Percentiles rank a stretch among this genome's conserved stretches.
phyloP scores from a whole-genome alignment of 768 basidiomycete genomes.

The Fomitopsis pulvina region DNA sequence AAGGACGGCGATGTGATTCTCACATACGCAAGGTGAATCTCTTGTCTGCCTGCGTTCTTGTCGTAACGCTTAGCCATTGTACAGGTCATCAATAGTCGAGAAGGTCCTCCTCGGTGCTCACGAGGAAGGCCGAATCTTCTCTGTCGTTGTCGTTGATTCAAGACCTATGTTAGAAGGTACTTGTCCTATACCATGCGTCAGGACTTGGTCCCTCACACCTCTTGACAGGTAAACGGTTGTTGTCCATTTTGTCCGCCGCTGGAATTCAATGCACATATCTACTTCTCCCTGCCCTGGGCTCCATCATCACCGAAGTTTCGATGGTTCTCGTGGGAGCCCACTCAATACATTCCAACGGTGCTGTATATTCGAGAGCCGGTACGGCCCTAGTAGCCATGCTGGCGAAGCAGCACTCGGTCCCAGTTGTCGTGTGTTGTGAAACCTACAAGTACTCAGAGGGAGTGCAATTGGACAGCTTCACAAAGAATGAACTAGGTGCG shows the following conservation, averaged over 20 bases:
- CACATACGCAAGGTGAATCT: conserved; percentile 79
- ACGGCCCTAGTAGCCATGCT: conserved; percentile 97
- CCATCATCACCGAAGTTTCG: conserved; percentile 74
- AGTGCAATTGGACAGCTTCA: conserved; percentile 89
- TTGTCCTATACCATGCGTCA: not conserved
- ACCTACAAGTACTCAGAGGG: conserved; percentile 97
- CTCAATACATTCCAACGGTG: conserved; percentile 90
- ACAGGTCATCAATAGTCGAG: conserved; percentile 91
- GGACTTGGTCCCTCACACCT: not conserved
- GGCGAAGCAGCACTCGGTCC: conserved; percentile 81
- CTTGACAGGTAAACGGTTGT: conserved; percentile 64
- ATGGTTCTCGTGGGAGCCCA: conserved; percentile 90
- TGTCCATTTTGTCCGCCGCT: conserved; percentile 60
- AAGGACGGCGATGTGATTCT: conserved; percentile 89
- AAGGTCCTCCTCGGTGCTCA: conserved; percentile 79
- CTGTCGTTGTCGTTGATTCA: conserved; percentile 93
- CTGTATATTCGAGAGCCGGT: conserved; percentile 89
- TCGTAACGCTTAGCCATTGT: conserved; percentile 2
- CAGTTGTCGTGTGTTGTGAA: conserved; percentile 95
- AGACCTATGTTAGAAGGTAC: conserved; percentile 87
- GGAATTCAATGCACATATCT: conserved; percentile 85
- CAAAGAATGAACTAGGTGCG: conserved; percentile 92
- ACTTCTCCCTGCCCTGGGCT: conserved; percentile 79
- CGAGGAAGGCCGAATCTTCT: conserved; percentile 68
- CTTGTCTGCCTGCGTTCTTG: not conserved